These are phyloP conservation scores for Trichoderma guizhouense DNA, from an alignment of 2,329 filamentous ascomycete species.

Conservation along the genomic window DNA sequence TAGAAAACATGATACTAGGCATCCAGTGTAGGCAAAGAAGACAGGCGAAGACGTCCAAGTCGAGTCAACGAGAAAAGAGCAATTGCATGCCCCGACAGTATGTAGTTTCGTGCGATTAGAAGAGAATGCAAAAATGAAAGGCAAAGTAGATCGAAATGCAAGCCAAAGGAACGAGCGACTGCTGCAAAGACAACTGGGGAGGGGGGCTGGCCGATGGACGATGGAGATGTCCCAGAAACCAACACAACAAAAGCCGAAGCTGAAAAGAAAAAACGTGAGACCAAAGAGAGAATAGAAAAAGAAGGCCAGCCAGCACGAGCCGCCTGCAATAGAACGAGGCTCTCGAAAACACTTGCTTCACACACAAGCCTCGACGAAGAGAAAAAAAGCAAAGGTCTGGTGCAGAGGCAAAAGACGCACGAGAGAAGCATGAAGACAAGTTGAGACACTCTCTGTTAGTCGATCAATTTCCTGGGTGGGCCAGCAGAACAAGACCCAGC, in stretches of 20 bases:
- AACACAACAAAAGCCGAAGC: background rate
- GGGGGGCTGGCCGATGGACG: background rate
- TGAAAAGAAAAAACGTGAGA: background rate
- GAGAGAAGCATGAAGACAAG: constrained; percentile 6
- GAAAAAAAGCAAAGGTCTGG: background rate
- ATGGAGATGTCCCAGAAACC: background rate
- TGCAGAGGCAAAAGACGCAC: background rate
- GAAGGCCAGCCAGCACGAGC: background rate
- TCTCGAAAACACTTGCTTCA: background rate
- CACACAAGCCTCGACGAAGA: background rate
- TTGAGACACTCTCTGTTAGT: background rate
- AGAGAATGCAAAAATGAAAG: background rate
- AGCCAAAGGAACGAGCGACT: constrained; percentile 6
- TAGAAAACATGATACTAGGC: constrained; percentile 1
- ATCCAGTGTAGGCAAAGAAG: background rate
- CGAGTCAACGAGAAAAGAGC: background rate
- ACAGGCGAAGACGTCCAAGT: background rate
- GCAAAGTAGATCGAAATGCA: background rate
- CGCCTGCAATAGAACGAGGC: background rate
- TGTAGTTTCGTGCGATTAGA: background rate
- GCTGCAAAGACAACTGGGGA: background rate
- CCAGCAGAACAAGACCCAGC: constrained; percentile 4
- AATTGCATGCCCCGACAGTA: background rate
- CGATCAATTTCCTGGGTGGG: constrained; percentile 19
- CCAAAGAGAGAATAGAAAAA: background rate